Evolutionary conservation across 140 eudicot genomes (phyloP), one percentile per base, ranked within the genome.

Genomic region (Oenanthe javanica): DNA sequence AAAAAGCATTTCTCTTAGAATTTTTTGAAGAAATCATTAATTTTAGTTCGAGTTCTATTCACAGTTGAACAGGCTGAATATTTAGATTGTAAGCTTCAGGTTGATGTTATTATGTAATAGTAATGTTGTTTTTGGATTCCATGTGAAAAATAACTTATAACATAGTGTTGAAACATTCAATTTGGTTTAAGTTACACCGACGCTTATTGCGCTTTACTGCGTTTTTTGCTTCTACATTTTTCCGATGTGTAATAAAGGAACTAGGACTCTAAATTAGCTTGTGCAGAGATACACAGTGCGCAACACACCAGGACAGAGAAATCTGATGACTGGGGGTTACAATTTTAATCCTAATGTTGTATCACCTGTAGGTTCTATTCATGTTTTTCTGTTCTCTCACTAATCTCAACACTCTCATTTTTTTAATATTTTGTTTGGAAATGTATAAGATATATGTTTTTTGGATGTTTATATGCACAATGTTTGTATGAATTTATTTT

Each of bases 401-500:
- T 36, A 18, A 14, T 45, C 18, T 43, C 36, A 73, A 42, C 45
- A 73, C 52, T 49, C 18, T 72, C n/a, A 47, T 54, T 23, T 75
- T 31, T 75, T 49, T 48, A 25, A 19, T 72, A 40, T 49, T 75
- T 4, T 25, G 19, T 75, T 49, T 27, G 23, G 21, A 52, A 38
- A 55, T n/a, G 71, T 16, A 77, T 52, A 16, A 77, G 5, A 25
- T 21, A 25, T 66, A 18, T 78, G 3, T 31, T 78, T 5, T 25
- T n/a, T 63, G 45, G 48, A 77, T 51, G 72, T 75, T 73, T 66
- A 57, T 59, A 38, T 52, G 55, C 73, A 54, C 38, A 40, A 13
- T 78, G 69, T 31, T 31, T 27, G 36, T 27, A 23, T 31, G 50
- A 25, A 47, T 43, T 66, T 43, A 38, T 49, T 42, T 64, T 69